Evolutionary conservation across 305 asterid species (phyloP), one percentile per base, ranked within the genome.

Genomic region (Fraxinus dipetala): DNA sequence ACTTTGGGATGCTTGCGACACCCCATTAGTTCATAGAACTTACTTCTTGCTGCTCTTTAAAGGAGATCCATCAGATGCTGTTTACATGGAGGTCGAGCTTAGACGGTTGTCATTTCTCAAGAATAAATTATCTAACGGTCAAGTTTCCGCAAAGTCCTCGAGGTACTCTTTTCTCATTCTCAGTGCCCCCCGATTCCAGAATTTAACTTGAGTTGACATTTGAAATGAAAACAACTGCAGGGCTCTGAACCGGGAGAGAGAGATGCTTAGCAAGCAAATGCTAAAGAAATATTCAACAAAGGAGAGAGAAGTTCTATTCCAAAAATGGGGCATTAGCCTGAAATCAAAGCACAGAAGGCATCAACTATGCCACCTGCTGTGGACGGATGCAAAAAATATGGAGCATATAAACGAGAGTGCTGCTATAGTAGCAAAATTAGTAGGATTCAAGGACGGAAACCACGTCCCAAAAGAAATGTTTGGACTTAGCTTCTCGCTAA

Each of bases 61-160:
- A 81, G 99, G 99, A 65, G 98, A 96, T 79, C 98, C 94, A 76
- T 86, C 97, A 4, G 98, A 96, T 16, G 89, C 95, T 24, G 91
- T 96, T 26, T 96, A 96, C 90, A 78, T 96, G 91, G 97, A 95
- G 82, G 99, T 96, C 61, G 99, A 96, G 88, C 96, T 89, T 24
- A 88, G 99, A 81, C 90, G 98, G 30, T 88, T 96, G 35, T 82
- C 97, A 13, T 96, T 88, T 73, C 95, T 96, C 84, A 92, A 91
- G 84, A 87, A 80, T 72, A 40, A 90, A 14, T 81, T 86, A 77
- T 83, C 82, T 16, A 90, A 86, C 2, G 85, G 81, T 61, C 90
- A 84, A 48, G 26, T 78, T 73, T 56, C 72, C 61, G 70, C 75
- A 28, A 90, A 32, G 32, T 81, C 95, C 78, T 80, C 93, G 24